phyloP scores from a whole-genome alignment of 2,329 filamentous ascomycete genomes.

The Xylariomycetidae sp. region DNA sequence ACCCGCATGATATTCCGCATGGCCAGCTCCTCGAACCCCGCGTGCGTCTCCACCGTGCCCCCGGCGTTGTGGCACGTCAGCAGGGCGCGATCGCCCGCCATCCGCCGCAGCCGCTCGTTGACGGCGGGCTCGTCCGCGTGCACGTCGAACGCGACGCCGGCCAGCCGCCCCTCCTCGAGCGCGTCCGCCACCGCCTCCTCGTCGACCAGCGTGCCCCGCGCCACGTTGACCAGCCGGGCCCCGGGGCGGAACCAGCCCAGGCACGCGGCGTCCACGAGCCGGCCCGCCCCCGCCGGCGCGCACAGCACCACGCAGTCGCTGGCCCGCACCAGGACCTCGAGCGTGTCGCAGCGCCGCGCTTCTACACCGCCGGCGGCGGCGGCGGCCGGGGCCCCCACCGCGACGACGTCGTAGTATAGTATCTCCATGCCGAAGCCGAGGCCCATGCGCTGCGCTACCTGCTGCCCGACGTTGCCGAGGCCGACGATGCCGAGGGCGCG shows the following conservation, averaged over 20 bases:
- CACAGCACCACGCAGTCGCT: constrained; percentile 61
- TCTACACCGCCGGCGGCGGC: constrained; percentile 35
- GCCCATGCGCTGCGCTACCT: constrained; percentile 54
- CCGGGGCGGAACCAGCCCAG: constrained; percentile 50
- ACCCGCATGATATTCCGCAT: constrained; percentile 64
- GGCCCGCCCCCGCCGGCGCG: constrained; percentile 44
- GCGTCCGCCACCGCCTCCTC: constrained; percentile 59
- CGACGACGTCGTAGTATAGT: constrained; percentile 55
- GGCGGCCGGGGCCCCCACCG: constrained; percentile 33
- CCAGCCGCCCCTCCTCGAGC: constrained; percentile 46
- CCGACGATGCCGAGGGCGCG: constrained; percentile 64
- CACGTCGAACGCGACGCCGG: constrained; percentile 58
- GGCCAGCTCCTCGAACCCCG: constrained; percentile 61
- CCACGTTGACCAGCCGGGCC: constrained; percentile 60
- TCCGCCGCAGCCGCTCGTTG: constrained; percentile 37
- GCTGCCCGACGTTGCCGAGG: constrained; percentile 61
- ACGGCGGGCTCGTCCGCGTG: constrained; percentile 56
- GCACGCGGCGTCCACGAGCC: constrained; percentile 43
- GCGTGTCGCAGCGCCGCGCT: constrained; percentile 45
- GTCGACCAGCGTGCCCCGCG: constrained; percentile 60
- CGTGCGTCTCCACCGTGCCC: constrained; percentile 60
- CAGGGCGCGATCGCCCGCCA: constrained; percentile 44
- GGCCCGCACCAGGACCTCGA: constrained; percentile 46
- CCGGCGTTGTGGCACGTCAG: constrained; percentile 66
- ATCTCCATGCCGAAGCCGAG: constrained; percentile 63